Conservation (phyloP, 768 basidiomycete genomes). For the Panaeolus cyanescens region DNA sequence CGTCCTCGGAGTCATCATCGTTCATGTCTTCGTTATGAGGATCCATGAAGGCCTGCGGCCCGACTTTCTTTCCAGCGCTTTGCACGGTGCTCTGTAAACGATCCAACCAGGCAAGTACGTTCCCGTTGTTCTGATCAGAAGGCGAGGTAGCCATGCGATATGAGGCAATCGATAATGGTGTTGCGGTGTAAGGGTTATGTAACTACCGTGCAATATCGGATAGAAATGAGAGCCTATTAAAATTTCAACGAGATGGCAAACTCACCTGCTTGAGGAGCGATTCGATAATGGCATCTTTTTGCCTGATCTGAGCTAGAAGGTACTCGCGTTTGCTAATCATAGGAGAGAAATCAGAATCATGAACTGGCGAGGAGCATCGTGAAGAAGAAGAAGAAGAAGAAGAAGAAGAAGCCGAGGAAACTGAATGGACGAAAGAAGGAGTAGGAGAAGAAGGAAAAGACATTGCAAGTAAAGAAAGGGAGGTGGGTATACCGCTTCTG, state of each 20-base stretch:
- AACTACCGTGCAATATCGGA: slow-evolving; percentile 42
- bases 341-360: slow-evolving; percentile 34
- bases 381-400: not conserved
- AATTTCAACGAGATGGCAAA: slow-evolving; percentile 1
- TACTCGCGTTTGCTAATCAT: slow-evolving; percentile 78
- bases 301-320: slow-evolving; percentile 80
- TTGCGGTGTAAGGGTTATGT: slow-evolving; percentile 80
- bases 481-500: not conserved
- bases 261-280: slow-evolving; percentile 79
- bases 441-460: slow-evolving; percentile 19
- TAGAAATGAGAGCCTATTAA: not conserved
- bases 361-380: slow-evolving; percentile 32
- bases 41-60: slow-evolving; percentile 47
- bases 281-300: slow-evolving; percentile 87
- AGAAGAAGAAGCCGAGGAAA: slow-evolving; percentile 6
- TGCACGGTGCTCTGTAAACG: slow-evolving; percentile 63
- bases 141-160: slow-evolving; percentile 79
- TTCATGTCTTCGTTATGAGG: slow-evolving; percentile 31
- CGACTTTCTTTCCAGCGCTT: slow-evolving; percentile 43
- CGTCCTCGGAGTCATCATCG: slow-evolving; percentile 46
- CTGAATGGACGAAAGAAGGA: slow-evolving; percentile 13
- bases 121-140: slow-evolving; percentile 67
- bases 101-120: slow-evolving; percentile 77
- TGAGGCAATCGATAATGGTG: slow-evolving; percentile 76
- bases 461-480: slow-evolving; percentile 10